Evolutionary conservation across 306 rosid genomes (phyloP), one percentile per base, ranked within the genome.

Genomic region (Gleditsia sinensis): DNA sequence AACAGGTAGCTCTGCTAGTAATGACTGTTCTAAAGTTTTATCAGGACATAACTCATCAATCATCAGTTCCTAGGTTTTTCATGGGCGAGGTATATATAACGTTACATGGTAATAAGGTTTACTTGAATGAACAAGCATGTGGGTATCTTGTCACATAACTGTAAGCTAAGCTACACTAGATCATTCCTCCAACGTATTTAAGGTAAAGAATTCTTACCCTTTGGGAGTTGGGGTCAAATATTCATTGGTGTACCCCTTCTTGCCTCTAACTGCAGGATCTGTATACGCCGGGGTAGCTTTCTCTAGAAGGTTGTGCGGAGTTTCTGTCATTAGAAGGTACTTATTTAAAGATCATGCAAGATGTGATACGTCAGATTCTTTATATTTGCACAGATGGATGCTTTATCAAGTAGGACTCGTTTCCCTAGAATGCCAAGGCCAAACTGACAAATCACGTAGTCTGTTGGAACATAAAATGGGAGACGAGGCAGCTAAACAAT

Each of bases 301-400:
- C 42, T 90, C 94, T 57, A 92, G 88, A 80, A 88, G 94, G 73
- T 53, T 92, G 33, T 92, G 98, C 20, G 98, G 98, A 48, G 94
- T 90, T 6, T 92, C 98, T 50, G 82, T 90, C 50, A 90, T 90
- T 75, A 79, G 96, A 86, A 92, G 98, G 98, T 92, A 75, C 40
- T 61, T 7, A 40, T 67, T 72, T 69, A 21, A 56, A 39, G 5
- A 4, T 30, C 1, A n/a, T 51, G 34, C 20, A 53, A 55, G 6
- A 27, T 12, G 40, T 42, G 10, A n/a, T 11, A 27, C 1, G 11
- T 7, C 19, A 23, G 43, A 56, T 45, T 21, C 34, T 34, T 11
- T 66, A 28, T 1, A 63, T 46, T 55, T 19, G 23, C 7, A 51
- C 3, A 7, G 8, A 50, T n/a, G 21, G 4, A 11, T 28, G 11